Base-by-base conservation (phyloP, 1,139 yeast species). In the Taiozyma sp. region DNA sequence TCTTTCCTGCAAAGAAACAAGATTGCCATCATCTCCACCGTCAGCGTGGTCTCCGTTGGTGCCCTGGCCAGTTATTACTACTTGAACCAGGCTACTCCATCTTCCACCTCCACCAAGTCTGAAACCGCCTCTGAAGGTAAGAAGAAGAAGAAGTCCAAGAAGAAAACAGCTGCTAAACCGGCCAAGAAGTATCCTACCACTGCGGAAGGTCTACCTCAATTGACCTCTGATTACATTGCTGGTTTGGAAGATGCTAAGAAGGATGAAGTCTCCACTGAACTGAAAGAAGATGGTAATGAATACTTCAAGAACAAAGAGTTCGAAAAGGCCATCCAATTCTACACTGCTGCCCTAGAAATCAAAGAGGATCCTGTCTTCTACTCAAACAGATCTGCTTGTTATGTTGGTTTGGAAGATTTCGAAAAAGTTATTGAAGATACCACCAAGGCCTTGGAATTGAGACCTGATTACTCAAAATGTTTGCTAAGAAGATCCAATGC, bases 351-450 rank as follows among this genome's bases (percentile, higher is more conserved):
- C 14, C 76, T 95, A 62, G 69, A 76, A 55, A 77, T 90, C 65
- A 83, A 84, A 65, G 71, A 76, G 57, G 97, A 93, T 69, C 92
- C 97, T 16, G 87, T 92, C 44, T 93, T 81, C 72, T 92, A 86
- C 73, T 90, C 97, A 55, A 92, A 92, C 75, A 81, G 96, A 71
- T 91, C 97, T 28, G 99, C 99, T 22, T 93, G 97, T 72, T 89
- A 88, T 71, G 87, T 91, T 51, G 89, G 96, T 22, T 75, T 88
- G 60, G 81, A 83, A 54, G 81, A 91, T 58, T 84, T 81, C 65
- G 89, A 87, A 61, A 84, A 89, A 65, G 97, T 91, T 45, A 79
- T 95, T 58, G 88, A 83, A 61, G 97, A 90, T 68, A 86, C 97
- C 53, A 82, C 96, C 32, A 81, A 78, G 57, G 99, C 99, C 41